phyloP scores from a whole-genome alignment of 1,284 basidiomycete genomes.

The Schizophyllum amplum region DNA sequence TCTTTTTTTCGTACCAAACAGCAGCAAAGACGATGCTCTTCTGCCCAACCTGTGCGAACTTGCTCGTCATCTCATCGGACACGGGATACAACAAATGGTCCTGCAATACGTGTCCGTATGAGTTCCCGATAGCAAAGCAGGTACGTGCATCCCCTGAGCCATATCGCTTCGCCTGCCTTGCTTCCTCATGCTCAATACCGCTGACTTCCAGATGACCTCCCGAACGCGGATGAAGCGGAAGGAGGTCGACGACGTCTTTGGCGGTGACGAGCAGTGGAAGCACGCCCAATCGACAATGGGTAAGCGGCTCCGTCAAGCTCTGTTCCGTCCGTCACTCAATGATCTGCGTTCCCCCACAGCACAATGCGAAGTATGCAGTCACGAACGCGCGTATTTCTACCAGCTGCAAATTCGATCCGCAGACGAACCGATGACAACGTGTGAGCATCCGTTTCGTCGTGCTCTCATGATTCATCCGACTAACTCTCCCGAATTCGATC shows the following conservation, averaged over 20 bases:
- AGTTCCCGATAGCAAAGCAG: conserved; percentile 84
- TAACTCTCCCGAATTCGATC: neutral
- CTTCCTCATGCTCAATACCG: no score
- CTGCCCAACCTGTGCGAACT: conserved; percentile 93
- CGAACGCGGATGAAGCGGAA: conserved; percentile 80
- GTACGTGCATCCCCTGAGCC: conserved; percentile 28
- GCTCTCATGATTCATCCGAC: neutral
- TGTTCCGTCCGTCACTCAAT: no score
- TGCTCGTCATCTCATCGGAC: conserved; percentile 75
- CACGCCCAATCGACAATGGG: conserved; percentile 88
- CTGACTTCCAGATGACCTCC: conserved; percentile 71
- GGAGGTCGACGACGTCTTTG: conserved; percentile 88
- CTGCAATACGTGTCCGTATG: conserved; percentile 92
- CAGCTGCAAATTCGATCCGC: conserved; percentile 96
- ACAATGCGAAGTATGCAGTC: conserved; percentile 87
- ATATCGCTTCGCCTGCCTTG: neutral
- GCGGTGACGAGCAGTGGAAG: conserved; percentile 91
- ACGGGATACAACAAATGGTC: conserved; percentile 84
- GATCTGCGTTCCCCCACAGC: conserved; percentile 42
- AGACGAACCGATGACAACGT: conserved; percentile 95
- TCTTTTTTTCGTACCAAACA: neutral
- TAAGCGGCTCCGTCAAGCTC: no score
- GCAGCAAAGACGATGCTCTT: conserved; percentile 64
- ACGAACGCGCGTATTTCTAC: conserved; percentile 86
- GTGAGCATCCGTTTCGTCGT: conserved; percentile 57